phyloP scores from a whole-genome alignment of 1,284 basidiomycete genomes.

The Thecaphora thlaspeos region DNA sequence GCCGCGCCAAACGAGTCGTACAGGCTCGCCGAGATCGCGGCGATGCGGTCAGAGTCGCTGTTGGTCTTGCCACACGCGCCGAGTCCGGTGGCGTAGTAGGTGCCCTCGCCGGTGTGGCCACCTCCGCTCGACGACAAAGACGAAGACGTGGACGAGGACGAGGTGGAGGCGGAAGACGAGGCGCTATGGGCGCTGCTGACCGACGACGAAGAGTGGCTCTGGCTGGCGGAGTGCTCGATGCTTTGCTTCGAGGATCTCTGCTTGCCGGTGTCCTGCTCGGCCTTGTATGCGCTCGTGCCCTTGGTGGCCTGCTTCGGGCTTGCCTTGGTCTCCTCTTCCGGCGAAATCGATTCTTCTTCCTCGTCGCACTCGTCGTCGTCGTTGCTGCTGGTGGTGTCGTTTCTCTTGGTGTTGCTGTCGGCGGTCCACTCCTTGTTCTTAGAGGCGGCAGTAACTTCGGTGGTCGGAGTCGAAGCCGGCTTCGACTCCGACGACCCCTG shows the following conservation, averaged over 20 bases:
- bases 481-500: constrained; percentile 45
- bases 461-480: constrained; percentile 55
- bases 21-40: constrained; percentile 40
- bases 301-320: constrained; percentile 28
- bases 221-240: no score
- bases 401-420: no score
- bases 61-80: constrained; percentile 48
- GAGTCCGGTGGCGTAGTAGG: constrained; percentile 47
- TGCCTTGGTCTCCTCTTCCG: constrained; percentile 9
- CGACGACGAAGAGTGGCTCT: neutral
- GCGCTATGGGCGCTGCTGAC: neutral
- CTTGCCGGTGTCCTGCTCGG: neutral
- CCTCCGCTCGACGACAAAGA: constrained; percentile 53
- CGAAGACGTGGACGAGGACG: constrained; percentile 55
- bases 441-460: constrained; percentile 50
- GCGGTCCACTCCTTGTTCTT: no score
- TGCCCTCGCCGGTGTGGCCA: constrained; percentile 50
- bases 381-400: no score
- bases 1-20: constrained; percentile 39
- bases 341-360: constrained; percentile 43
- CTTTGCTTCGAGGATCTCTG: neutral
- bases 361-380: no score
- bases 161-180: constrained; percentile 53
- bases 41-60: constrained; percentile 45
- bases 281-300: constrained; percentile 2